phyloP scores from a whole-genome alignment of 83 land plant genomes.

The Isoetes engelmannii region DNA sequence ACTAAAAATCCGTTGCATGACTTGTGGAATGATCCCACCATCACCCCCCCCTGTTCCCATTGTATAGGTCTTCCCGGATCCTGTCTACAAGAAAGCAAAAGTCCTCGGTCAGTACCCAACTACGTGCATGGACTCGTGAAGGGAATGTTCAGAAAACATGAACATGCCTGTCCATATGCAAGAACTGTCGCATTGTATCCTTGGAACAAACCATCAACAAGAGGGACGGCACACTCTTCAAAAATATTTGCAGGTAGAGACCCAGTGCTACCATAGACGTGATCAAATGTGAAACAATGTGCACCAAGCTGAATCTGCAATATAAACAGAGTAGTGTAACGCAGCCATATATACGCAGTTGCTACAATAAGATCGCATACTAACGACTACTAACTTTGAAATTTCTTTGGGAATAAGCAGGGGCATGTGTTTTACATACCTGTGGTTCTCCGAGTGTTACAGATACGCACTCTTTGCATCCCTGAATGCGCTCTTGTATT shows the following conservation, averaged over 20 bases:
- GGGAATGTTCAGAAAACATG: neutral
- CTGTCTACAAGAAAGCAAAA: neutral
- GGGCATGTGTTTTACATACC: slow-evolving; percentile 26
- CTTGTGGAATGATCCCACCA: neutral
- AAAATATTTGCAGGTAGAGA: slow-evolving; percentile 1
- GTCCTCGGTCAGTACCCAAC: neutral
- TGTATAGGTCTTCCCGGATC: slow-evolving; percentile 8
- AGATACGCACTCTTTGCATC: slow-evolving; percentile 84
- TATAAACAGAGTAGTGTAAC: neutral
- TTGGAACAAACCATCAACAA: slow-evolving; percentile 1
- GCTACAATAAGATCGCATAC: no score
- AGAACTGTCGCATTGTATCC: slow-evolving; percentile 9
- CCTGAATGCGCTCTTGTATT: slow-evolving; percentile 67
- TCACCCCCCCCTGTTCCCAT: slow-evolving; percentile 8
- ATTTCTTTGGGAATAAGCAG: neutral
- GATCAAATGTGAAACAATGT: slow-evolving; percentile 8
- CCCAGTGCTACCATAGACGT: neutral
- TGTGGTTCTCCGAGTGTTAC: slow-evolving; percentile 79
- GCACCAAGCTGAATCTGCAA: slow-evolving; percentile 6
- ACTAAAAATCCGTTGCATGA: neutral
- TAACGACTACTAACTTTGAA: neutral
- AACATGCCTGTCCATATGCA: slow-evolving; percentile 10
- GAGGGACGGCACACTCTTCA: slow-evolving; percentile 7
- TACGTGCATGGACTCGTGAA: neutral
- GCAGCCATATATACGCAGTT: no score